Base-by-base conservation (phyloP, 306 rosid species). In the Prunus mume region DNA sequence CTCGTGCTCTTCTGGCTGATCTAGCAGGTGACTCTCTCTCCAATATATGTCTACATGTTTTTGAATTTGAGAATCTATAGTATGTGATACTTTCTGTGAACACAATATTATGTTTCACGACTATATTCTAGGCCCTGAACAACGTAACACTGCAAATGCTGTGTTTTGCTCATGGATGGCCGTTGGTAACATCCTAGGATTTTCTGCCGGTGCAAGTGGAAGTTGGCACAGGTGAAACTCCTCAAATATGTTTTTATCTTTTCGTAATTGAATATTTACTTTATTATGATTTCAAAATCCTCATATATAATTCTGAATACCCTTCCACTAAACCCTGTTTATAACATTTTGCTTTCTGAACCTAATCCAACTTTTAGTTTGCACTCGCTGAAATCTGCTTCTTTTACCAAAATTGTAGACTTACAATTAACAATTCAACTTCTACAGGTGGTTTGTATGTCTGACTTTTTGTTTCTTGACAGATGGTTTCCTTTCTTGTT, bases 131-230 rank as follows among this genome's bases (percentile, higher is more conserved):
- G 99, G 97, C 80, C 93, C 99, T 34, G 96, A 92, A 77, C 99
- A 96, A 85, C 92, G 91, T 69, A 92, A 92, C 86, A 87, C 88
- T 12, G 85, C 99, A 81, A 96, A 96, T 88, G 93, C 99, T 78
- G 74, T 96, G 78, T 92, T 96, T 88, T 96, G 99, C 88, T 91
- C 95, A 43, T 95, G 99, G 99, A 96, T 96, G 99, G 99, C 99
- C 27, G 97, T 86, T 80, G 99, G 99, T 62, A 96, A 96, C 86
- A 92, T 96, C 77, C 86, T 96, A 41, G 99, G 99, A 76, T 96
- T 89, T 89, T 96, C 99, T 52, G 79, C 98, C 46, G 99, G 99
- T 69, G 90, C 99, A 55, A 95, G 97, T 89, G 98, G 96, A 87
- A 78, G 87, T 73, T 96, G 99, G 99, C 89, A 88, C 93, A 81